Conservation (phyloP, 768 basidiomycete species). For the Boletus vermiculosoides region DNA sequence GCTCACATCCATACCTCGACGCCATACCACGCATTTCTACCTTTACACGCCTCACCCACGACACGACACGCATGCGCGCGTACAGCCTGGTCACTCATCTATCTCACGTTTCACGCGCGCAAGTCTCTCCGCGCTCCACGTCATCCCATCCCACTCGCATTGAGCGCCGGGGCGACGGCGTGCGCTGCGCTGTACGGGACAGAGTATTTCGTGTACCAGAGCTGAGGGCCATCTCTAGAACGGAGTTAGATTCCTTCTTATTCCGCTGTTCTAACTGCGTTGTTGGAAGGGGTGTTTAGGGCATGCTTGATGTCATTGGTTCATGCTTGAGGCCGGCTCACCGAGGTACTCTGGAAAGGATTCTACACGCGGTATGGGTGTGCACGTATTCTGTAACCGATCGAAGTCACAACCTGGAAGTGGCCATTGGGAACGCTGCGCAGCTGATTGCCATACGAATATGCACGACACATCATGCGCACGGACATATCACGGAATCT, state of each 20-base stretch:
- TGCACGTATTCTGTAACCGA: background rate
- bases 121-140: slow-evolving; percentile 33
- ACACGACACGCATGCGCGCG: background rate
- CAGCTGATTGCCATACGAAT: background rate
- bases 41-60: background rate
- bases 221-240: slow-evolving; percentile 6
- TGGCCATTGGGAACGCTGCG: background rate
- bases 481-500: background rate
- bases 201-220: slow-evolving; percentile 31
- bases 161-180: slow-evolving; percentile 31
- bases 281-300: background rate
- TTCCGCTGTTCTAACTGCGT: background rate
- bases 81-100: slow-evolving; percentile 47
- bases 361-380: background rate
- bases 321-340: background rate
- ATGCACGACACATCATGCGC: background rate
- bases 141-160: slow-evolving; percentile 33
- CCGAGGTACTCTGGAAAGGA: background rate
- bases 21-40: too few relatives aligned
- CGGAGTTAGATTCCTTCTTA: background rate
- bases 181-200: slow-evolving; percentile 30
- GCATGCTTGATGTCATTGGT: background rate
- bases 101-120: slow-evolving; percentile 41
- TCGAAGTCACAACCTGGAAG: background rate
- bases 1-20: background rate